Percentiles rank a stretch among this genome's conserved stretches.
Conservation (phyloP, 805 yeast species). For the Torulaspora franciscae region DNA sequence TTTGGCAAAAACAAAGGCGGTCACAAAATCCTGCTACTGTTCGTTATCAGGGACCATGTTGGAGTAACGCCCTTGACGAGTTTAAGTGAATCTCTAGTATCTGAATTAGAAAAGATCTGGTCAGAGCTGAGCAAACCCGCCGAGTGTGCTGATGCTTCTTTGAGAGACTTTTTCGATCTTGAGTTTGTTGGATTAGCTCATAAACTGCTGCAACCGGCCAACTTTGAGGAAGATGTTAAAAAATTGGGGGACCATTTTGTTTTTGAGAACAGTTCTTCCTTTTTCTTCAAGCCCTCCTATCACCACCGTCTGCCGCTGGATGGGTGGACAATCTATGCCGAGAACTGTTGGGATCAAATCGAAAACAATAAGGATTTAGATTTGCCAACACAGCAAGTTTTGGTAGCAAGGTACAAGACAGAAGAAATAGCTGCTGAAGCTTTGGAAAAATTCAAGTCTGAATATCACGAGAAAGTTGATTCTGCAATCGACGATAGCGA, state of each 20-base stretch:
- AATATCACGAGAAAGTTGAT: slow-evolving; percentile 33
- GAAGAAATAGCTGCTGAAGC: slow-evolving; percentile 71
- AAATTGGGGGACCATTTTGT: slow-evolving; percentile 60
- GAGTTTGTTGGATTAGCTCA: slow-evolving; percentile 80
- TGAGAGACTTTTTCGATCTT: slow-evolving; percentile 79
- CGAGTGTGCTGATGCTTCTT: slow-evolving; percentile 47
- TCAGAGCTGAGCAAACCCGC: slow-evolving; percentile 65
- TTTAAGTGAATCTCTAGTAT: slow-evolving; percentile 59
- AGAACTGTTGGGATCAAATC: slow-evolving; percentile 90
- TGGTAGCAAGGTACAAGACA: slow-evolving; percentile 92
- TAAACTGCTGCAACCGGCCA: slow-evolving; percentile 72
- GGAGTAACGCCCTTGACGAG: slow-evolving; percentile 80
- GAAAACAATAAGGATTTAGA: slow-evolving; percentile 90
- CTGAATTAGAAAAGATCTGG: slow-evolving; percentile 80
- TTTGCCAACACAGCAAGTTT: slow-evolving; percentile 91
- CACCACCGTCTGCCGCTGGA: slow-evolving; percentile 88
- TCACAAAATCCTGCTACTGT: slow-evolving; percentile 65
- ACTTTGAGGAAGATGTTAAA: slow-evolving; percentile 58
- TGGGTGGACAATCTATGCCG: slow-evolving; percentile 92
- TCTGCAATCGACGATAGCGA: slow-evolving; percentile 28
- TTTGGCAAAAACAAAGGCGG: slow-evolving; percentile 58
- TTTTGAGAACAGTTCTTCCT: slow-evolving; percentile 22
- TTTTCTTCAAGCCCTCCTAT: slow-evolving; percentile 60
- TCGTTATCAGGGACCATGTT: slow-evolving; percentile 88
- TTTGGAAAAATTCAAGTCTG: slow-evolving; percentile 41